Evolutionary conservation across 352 stramenopile genomes (phyloP), one percentile per base, ranked within the genome.

Genomic region (Phytophthora megakarya): DNA sequence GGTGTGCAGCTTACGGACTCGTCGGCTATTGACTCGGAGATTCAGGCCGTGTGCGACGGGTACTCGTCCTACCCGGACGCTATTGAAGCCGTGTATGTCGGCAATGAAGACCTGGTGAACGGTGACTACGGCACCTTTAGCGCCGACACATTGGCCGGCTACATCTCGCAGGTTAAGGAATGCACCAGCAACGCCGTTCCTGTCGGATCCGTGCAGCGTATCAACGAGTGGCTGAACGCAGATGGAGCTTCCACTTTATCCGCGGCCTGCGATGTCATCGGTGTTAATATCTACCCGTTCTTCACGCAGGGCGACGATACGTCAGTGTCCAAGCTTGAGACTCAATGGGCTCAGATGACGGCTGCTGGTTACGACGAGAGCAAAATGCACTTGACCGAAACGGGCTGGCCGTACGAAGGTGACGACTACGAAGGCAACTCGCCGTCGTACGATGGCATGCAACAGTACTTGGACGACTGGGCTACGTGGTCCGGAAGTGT

Each of bases 31-130:
- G 43, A 72, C n/a, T 56, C 48, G 25, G 79, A 88, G 60, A 84
- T 92, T 67, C 33, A 80, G 45, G 79, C 83, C 25, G 79, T 78
- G 28, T 81, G 84, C 44, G 57, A 69, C 13, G 83, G 73, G 42
- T 81, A 75, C 23, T 50, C 75, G 58, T 59, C 50, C n/a, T 65
- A 81, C 42, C 72, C 79, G 3, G 46, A 70, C 16, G 67, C 44
- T 1, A 72, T 92, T 22, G 63, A 86, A 21, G 79, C 81, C 10
- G 82, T 92, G 47, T 90, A 88, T 68, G 80, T 86, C 21, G 83
- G 83, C 42, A 92, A 89, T 65, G 83, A 92, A 51, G 77, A 92
- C 71, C 67, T 92, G 5, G 57, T 69, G 43, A 85, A 85, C 57
- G 80, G 64, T 16, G 66, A 65, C 52, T 84, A 72, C 33, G 79